A percentile compares a stretch with the other conserved stretches of the same genome.
Conservation (phyloP, 495 filamentous ascomycete genomes). For the Penicillium robsamsonii region DNA sequence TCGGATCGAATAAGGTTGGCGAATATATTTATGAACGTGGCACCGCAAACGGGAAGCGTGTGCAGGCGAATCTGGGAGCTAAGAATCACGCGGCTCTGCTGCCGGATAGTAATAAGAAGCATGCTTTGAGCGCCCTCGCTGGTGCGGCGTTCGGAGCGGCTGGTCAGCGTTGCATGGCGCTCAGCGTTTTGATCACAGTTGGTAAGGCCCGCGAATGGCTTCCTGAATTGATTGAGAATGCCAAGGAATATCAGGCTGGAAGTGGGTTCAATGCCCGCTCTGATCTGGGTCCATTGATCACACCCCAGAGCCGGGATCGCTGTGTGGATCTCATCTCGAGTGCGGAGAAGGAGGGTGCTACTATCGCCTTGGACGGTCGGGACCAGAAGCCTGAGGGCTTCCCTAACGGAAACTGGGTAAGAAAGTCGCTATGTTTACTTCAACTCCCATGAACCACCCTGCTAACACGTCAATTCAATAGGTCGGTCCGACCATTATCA, state of each 20-base stretch:
- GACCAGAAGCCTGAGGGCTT: conserved; percentile 87
- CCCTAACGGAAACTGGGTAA: conserved; percentile 92
- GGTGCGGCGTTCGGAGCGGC: conserved; percentile 98
- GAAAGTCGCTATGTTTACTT: conserved; percentile 15
- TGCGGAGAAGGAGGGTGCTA: conserved; percentile 90
- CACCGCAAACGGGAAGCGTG: conserved; percentile 88
- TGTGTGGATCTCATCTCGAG: conserved; percentile 86
- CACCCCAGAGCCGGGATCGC: conserved; percentile 81
- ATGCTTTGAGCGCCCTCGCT: conserved; percentile 90
- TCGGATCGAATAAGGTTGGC: conserved; percentile 92
- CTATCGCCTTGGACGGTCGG: conserved; percentile 85
- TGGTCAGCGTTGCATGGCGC: conserved; percentile 95
- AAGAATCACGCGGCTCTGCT: conserved; percentile 97
- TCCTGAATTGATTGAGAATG: conserved; percentile 82
- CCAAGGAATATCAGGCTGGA: conserved; percentile 75
- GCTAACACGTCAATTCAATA: conserved; percentile 21
- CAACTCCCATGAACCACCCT: too few species aligned
- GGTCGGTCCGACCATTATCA: conserved; percentile 91
- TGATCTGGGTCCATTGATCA: conserved; percentile 92
- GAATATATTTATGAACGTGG: conserved; percentile 93
- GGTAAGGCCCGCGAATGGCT: conserved; percentile 93
- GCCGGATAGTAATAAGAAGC: conserved; percentile 97
- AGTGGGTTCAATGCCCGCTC: conserved; percentile 92
- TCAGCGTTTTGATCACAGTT: conserved; percentile 92
- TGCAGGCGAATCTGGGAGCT: conserved; percentile 96